phyloP scores from a whole-genome alignment of 202 grass and related monocot genomes.

The Carex sylvatica region DNA sequence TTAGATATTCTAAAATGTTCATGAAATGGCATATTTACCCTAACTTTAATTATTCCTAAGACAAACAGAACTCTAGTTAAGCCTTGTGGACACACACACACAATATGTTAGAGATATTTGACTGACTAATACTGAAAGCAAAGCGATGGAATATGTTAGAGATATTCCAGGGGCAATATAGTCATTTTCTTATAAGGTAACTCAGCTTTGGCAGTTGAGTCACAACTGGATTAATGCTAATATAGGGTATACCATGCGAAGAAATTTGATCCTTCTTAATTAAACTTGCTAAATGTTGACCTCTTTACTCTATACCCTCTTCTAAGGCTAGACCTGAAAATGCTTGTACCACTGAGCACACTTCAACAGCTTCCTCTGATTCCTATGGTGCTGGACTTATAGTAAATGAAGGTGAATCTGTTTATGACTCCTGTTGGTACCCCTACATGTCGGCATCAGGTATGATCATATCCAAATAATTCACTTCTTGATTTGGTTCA shows the following conservation, averaged over 20 bases:
- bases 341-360: conserved; percentile 35
- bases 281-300: not conserved
- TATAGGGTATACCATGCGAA: not conserved
- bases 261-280: not conserved
- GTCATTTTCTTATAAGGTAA: not conserved
- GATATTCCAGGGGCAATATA: not conserved
- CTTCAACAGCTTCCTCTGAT: conserved; percentile 48
- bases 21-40: not conserved
- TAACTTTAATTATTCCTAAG: not conserved
- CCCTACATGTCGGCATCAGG: conserved; percentile 79
- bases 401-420: conserved; percentile 73
- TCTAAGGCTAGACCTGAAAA: conserved; percentile 50
- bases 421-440: conserved; percentile 96
- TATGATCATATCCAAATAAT: conserved; percentile 18
- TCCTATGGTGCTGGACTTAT: conserved; percentile 65
- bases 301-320: not conserved
- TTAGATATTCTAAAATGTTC: not conserved
- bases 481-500: conserved; percentile 2
- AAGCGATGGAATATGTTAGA: not conserved
- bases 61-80: not conserved
- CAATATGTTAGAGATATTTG: not conserved
- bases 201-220: not conserved
- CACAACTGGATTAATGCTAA: not conserved
- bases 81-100: not conserved
- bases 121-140: not conserved